Evolutionary conservation across 495 filamentous ascomycete genomes (phyloP).

Genomic region (Friedmanniomyces simplex): DNA sequence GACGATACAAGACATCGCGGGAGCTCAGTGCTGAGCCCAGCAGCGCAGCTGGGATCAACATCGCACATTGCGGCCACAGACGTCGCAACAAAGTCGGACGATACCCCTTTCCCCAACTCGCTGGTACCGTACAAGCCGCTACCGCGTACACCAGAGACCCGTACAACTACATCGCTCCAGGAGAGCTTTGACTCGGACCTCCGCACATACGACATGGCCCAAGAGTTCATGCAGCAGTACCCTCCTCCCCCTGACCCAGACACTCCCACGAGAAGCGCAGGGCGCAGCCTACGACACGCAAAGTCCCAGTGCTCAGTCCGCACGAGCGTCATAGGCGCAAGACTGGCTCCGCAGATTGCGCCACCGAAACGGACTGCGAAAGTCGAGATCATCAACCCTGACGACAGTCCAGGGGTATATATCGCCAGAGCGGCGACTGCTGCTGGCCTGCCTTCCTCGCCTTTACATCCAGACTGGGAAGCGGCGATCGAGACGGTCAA

Average conservation of each 20-base stretch:
- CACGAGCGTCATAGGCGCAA: not conserved
- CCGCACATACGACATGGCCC: not conserved
- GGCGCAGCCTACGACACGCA: not conserved
- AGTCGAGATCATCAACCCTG: not conserved
- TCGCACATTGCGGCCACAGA: too few relatives aligned
- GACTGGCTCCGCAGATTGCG: not conserved
- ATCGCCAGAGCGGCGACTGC: not conserved
- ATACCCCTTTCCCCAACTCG: not conserved
- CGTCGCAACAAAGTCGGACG: not conserved
- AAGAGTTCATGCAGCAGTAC: not conserved
- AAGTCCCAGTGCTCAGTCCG: not conserved
- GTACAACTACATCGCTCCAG: not conserved
- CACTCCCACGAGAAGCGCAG: not conserved
- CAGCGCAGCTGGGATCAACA: too few relatives aligned
- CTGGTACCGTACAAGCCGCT: not conserved
- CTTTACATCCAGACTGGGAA: not conserved
- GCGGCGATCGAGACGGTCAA: not conserved
- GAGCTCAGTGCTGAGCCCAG: too few relatives aligned
- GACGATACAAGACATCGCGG: too few relatives aligned
- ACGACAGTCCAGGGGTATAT: not conserved
- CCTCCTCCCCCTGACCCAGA: not conserved
- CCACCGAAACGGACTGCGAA: not conserved
- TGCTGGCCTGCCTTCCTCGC: not conserved
- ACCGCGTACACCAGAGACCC: not conserved
- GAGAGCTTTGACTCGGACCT: not conserved